These are phyloP conservation scores for Neocucurbitaria cava DNA, from an alignment of 2,329 filamentous ascomycete species.

Conservation along the genomic window DNA sequence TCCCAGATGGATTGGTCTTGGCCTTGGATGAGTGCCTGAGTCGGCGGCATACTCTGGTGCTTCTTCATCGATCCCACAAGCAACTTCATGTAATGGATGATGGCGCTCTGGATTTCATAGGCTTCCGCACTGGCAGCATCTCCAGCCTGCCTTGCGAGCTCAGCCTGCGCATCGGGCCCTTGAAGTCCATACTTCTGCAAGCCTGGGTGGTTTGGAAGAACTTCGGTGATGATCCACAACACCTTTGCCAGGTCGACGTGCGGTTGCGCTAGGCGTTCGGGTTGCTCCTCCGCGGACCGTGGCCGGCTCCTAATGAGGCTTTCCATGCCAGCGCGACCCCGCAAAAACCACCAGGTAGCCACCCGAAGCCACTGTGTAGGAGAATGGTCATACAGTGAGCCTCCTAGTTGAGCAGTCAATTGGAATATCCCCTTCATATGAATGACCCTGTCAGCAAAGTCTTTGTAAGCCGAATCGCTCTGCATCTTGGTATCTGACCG, in stretches of 20 bases:
- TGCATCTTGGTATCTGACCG: slow-evolving; percentile 43
- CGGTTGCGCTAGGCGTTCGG: slow-evolving; percentile 70
- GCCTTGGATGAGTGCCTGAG: slow-evolving; percentile 72
- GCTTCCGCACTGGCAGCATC: slow-evolving; percentile 55
- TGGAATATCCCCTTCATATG: slow-evolving; percentile 80
- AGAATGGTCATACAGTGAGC: slow-evolving; percentile 68
- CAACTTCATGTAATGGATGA: slow-evolving; percentile 73
- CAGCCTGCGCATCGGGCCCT: slow-evolving; percentile 39
- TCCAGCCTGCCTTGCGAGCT: slow-evolving; percentile 51
- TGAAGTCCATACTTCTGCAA: slow-evolving; percentile 35
- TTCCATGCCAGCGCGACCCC: slow-evolving; percentile 79
- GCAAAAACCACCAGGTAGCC: slow-evolving; percentile 88
- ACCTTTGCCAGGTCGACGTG: slow-evolving; percentile 86
- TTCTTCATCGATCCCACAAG: slow-evolving; percentile 82
- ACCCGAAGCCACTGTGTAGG: slow-evolving; percentile 74
- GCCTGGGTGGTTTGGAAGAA: slow-evolving; percentile 47
- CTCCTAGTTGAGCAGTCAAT: slow-evolving; percentile 76
- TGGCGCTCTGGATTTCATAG: slow-evolving; percentile 59
- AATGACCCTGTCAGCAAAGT: slow-evolving; percentile 73
- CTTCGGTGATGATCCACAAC: slow-evolving; percentile 73
- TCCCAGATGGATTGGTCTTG: slow-evolving; percentile 85
- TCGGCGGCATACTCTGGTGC: slow-evolving; percentile 75
- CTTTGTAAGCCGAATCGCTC: slow-evolving; percentile 62
- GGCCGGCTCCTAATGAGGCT: slow-evolving; percentile 70
- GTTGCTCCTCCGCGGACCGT: slow-evolving; percentile 58